phyloP scores from a whole-genome alignment of 164 flowering plant genomes.

The Tetracentron sinense region DNA sequence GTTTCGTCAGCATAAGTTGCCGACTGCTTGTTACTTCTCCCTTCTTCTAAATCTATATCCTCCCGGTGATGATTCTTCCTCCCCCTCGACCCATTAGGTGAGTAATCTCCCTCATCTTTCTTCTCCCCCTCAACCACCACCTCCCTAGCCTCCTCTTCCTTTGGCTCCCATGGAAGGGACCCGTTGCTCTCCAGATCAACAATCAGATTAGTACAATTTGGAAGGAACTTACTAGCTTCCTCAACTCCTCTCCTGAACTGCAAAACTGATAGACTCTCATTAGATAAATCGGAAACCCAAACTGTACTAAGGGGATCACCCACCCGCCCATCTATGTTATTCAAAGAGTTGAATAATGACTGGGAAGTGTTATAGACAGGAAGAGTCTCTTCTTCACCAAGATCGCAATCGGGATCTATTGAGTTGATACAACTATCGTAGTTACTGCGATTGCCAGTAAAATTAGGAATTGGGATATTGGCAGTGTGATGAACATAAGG shows the following conservation, averaged over 20 bases:
- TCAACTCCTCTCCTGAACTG: conserved; percentile 67
- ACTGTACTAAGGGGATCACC: conserved; percentile 46
- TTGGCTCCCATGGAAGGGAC: conserved; percentile 5
- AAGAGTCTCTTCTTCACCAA: too few species aligned
- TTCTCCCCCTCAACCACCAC: conserved; percentile 26
- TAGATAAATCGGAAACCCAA: conserved; percentile 33
- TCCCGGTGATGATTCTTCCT: conserved; percentile 46
- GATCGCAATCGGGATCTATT: conserved; percentile 8
- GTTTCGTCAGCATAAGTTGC: conserved; percentile 43
- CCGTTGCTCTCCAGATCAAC: conserved; percentile 20
- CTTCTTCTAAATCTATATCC: conserved; percentile 39
- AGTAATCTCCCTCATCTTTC: conserved; percentile 20
- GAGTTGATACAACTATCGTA: conserved; percentile 13
- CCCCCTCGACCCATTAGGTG: conserved; percentile 31
- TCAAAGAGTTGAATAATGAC: conserved; percentile 36
- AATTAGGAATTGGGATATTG: conserved; percentile 19
- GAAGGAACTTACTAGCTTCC: conserved; percentile 71
- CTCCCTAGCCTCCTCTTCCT: conserved; percentile 8
- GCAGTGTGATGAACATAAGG: conserved; percentile 12
- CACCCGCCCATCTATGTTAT: conserved; percentile 31
- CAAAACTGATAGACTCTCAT: conserved; percentile 47
- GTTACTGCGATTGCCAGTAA: conserved; percentile 17
- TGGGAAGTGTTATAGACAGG: conserved; percentile 13
- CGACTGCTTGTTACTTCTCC: conserved; percentile 61
- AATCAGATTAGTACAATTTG: conserved; percentile 26